Evolutionary conservation across 176 grass and related monocot genomes (phyloP), one percentile per base, ranked within the genome.

Genomic region (Rhynchospora breviuscula): DNA sequence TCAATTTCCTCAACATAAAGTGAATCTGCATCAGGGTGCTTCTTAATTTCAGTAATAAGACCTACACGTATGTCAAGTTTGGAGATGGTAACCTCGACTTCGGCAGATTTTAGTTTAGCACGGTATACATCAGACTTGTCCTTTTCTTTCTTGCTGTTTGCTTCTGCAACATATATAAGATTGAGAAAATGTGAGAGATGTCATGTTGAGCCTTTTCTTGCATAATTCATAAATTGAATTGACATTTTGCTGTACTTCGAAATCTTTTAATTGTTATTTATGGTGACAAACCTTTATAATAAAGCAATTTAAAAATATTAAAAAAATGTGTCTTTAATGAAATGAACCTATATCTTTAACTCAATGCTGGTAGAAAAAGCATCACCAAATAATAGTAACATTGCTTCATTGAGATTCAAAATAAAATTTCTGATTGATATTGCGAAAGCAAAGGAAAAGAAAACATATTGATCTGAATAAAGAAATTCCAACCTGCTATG

Each of bases 1-100:
- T 94, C 92, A 9, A 98, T 98, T 90, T 94, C 95, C 85, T 94
- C 95, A 18, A 98, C 89, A 9, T 94, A 98, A 78, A 98, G 92
- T 48, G 95, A 94, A 93, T 95, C 91, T 7, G 95, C 95, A 81
- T 95, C 95, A 43, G 87, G 90, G 79, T 98, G 95, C 76, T 94
- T 98, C 67, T 93, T 89, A 82, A 80, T 92, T 89, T 93, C 91
- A 67, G 25, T 94, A 31, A 98, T 90, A 51, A 95, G 87, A 25
- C 92, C 95, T 68, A 98, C 95, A 67, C 95, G 81, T 63, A 98
- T 90, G 67, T 95, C 95, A 73, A 98, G 68, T 78, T 90, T 98
- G 51, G 93, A 87, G 78, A 98, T 75, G 0, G 82, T 80, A 80
- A 91, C 18, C 10, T 98, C 92, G 57, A 79, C 82, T 33, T 86